Base-by-base conservation (phyloP, 306 rosid genomes). In the Benincasa hispida region DNA sequence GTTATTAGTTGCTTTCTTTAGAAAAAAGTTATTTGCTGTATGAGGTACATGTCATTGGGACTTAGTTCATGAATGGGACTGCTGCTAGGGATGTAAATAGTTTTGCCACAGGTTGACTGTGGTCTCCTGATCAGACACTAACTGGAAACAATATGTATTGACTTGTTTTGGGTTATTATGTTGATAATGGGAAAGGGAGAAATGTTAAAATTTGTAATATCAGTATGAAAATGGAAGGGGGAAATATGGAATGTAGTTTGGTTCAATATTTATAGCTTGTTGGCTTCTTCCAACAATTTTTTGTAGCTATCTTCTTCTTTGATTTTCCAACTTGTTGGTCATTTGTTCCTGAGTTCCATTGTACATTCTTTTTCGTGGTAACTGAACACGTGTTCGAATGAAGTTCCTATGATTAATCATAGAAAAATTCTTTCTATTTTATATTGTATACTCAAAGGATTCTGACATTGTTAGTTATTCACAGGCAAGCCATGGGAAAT, bases 401-500 rank as follows among this genome's bases (percentile, higher is more conserved):
- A 41, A 68, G 5, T 45, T 21, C 55, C 15, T 25, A 70, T 47
- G 35, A 4, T 24, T 35, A 27, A 27, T 48, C 14, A 4, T 72
- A 17, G 13, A 8, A 25, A 47, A 12, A 11, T 27, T 72, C 15
- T 22, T 35, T 55, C 24, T 37, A 39, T 19, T 34, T 22, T 56
- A 54, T 58, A n/a, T 51, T 53, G 60, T 30, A 12, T 39, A 50
- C 30, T 50, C 6, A 45, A 63, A 61, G 57, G 35, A 63, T 27
- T 7, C 37, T 22, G 30, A 68, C 74, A 78, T 80, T 57, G 24
- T 80, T 48, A 81, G 77, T 81, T 81, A 61, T 86, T 85, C 87
- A 81, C 96, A 95, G 97, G 93, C 99, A 77, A 92, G 87, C 86
- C 96, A 95, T 37, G 99, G 99, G 77, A 95, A 92, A 84, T 85